Percentiles rank a stretch among this genome's conserved stretches.
These are phyloP conservation scores for Rhizodiscina lignyota DNA, from an alignment of 495 filamentous ascomycete genomes.

Conservation along the genomic window DNA sequence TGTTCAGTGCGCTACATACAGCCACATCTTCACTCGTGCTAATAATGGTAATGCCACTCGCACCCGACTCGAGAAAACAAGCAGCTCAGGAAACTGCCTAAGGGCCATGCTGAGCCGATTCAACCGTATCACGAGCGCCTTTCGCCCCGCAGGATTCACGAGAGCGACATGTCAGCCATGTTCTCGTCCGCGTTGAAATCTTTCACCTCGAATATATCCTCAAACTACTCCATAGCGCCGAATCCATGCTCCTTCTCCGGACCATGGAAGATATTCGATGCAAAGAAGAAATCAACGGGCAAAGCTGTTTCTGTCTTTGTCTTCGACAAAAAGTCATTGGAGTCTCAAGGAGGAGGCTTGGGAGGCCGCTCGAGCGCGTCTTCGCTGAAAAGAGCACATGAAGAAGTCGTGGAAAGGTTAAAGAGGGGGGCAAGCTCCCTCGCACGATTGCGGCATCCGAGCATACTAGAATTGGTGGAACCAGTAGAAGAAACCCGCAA, in stretches of 20 bases:
- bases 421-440: slow-evolving; percentile 83
- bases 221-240: slow-evolving; percentile 69
- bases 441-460: slow-evolving; percentile 74
- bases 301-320: slow-evolving; percentile 85
- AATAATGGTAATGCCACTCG: too few species aligned
- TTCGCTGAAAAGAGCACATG: slow-evolving; percentile 58
- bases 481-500: slow-evolving; percentile 86
- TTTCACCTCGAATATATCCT: slow-evolving; percentile 75
- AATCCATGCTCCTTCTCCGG: slow-evolving; percentile 57
- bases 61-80: too few species aligned
- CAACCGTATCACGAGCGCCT: too few species aligned
- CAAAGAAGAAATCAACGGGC: slow-evolving; percentile 83
- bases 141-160: too few species aligned
- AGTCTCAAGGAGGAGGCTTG: slow-evolving; percentile 35
- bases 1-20: too few species aligned
- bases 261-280: slow-evolving; percentile 94
- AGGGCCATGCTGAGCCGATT: too few species aligned
- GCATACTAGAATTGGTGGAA: slow-evolving; percentile 80
- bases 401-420: slow-evolving; percentile 77
- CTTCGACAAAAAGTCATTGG: slow-evolving; percentile 77
- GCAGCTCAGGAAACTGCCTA: too few species aligned
- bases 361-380: slow-evolving; percentile 43
- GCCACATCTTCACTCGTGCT: too few species aligned
- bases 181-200: slow-evolving; percentile 86
- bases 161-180: too few species aligned